Conservation (phyloP, 2,329 filamentous ascomycete species). For the Talaromyces sp. region DNA sequence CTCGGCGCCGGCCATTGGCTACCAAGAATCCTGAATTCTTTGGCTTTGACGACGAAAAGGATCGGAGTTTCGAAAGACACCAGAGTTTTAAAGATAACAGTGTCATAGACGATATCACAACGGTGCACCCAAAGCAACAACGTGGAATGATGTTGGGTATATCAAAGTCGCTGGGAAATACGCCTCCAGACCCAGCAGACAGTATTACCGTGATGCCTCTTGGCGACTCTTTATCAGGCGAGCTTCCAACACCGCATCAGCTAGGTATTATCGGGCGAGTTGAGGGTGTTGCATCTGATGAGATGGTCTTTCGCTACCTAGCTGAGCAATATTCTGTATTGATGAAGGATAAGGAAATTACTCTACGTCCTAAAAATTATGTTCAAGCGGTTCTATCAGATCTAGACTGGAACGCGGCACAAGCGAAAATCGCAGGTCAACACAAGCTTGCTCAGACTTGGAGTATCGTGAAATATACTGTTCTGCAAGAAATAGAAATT, state of each 20-base stretch:
- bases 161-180: conserved; percentile 53
- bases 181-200: conserved; percentile 50
- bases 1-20: conserved; percentile 41
- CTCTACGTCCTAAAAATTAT: conserved; percentile 24
- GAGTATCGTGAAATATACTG: conserved; percentile 53
- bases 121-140: conserved; percentile 45
- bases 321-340: conserved; percentile 43
- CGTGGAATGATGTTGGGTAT: conserved; percentile 47
- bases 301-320: conserved; percentile 41
- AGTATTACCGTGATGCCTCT: conserved; percentile 49
- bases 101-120: conserved; percentile 7
- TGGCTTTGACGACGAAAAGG: conserved; percentile 40
- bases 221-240: conserved; percentile 49
- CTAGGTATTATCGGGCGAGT: conserved; percentile 50
- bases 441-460: conserved; percentile 57
- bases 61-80: conserved; percentile 46
- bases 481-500: conserved; percentile 48
- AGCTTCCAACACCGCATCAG: conserved; percentile 43
- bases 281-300: conserved; percentile 45
- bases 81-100: conserved; percentile 51
- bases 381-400: conserved; percentile 39
- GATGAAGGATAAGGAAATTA: conserved; percentile 29
- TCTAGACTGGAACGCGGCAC: conserved; percentile 54
- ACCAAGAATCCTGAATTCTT: conserved; percentile 42
- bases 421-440: conserved; percentile 50